Percentiles rank a stretch among this genome's conserved stretches.
Evolutionary conservation across 805 yeast genomes (phyloP).

Genomic region (Candida koratica): DNA sequence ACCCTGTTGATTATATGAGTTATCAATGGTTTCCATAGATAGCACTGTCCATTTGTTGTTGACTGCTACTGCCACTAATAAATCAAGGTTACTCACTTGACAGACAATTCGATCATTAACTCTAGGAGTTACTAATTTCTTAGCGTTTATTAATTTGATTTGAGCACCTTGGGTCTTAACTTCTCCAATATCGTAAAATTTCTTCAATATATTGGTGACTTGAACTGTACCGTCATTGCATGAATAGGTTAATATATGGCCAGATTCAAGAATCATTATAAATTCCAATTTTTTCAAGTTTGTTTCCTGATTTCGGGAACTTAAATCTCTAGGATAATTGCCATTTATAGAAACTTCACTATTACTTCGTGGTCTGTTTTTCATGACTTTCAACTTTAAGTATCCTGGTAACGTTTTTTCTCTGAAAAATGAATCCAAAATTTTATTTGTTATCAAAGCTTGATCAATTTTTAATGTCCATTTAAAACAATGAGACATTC

Average conservation of each 20-base stretch:
- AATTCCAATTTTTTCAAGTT: slow-evolving; percentile 36
- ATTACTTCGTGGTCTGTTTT: slow-evolving; percentile 26
- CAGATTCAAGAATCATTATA: slow-evolving; percentile 49
- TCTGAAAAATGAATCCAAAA: slow-evolving; percentile 60
- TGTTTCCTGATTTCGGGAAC: slow-evolving; percentile 4
- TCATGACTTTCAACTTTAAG: slow-evolving; percentile 29
- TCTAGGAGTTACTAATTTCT: slow-evolving; percentile 62
- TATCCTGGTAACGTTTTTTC: slow-evolving; percentile 49
- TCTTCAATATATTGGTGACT: slow-evolving; percentile 22
- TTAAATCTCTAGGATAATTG: slow-evolving; percentile 25
- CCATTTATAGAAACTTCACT: slow-evolving; percentile 34
- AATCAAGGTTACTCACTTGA: slow-evolving; percentile 43
- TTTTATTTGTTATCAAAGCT: slow-evolving; percentile 24
- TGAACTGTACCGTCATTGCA: slow-evolving; percentile 45
- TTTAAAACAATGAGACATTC: slow-evolving; percentile 50
- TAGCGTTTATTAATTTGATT: slow-evolving; percentile 44
- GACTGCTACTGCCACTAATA: slow-evolving; percentile 60
- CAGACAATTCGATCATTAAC: slow-evolving; percentile 69
- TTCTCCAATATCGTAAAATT: slow-evolving; percentile 11
- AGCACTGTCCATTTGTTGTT: slow-evolving; percentile 64
- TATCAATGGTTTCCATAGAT: slow-evolving; percentile 45
- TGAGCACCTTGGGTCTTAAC: background rate
- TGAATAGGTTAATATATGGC: slow-evolving; percentile 46
- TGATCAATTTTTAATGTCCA: slow-evolving; percentile 44
- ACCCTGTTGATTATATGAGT: slow-evolving; percentile 36